These are phyloP conservation scores for Achaetomium macrosporum DNA, from an alignment of 2,329 filamentous ascomycete species.

Conservation along the genomic window DNA sequence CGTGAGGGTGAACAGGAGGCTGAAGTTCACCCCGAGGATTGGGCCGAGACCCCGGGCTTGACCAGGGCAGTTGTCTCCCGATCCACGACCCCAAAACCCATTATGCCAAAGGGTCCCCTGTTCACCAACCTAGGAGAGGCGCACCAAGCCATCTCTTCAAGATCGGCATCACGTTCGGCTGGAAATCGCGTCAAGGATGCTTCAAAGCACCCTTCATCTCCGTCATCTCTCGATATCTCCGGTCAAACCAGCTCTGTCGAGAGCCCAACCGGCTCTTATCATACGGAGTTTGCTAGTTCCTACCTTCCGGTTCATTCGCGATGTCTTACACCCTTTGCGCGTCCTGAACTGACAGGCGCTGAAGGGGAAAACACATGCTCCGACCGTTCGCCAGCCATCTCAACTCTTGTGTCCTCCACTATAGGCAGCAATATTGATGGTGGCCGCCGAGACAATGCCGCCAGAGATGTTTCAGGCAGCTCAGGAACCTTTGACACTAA, in stretches of 20 bases:
- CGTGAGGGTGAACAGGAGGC: background rate
- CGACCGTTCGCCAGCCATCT: background rate
- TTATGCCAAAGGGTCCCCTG: constrained; percentile 30
- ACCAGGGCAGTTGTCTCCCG: background rate
- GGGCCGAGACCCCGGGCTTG: constrained; percentile 20
- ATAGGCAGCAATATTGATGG: background rate
- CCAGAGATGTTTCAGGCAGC: background rate
- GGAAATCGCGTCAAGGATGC: constrained; percentile 1
- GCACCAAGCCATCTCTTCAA: constrained; percentile 34
- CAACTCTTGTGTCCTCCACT: background rate
- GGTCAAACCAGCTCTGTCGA: background rate
- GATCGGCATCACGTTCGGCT: constrained; percentile 14
- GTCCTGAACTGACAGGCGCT: background rate
- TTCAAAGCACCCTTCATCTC: background rate
- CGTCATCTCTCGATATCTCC: constrained; percentile 10
- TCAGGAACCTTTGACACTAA: constrained; percentile 15
- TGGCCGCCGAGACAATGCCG: background rate
- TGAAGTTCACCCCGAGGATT: constrained; percentile 5
- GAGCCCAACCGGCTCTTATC: background rate
- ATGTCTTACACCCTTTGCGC: background rate
- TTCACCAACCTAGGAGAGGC: constrained; percentile 36
- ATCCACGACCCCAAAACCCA: constrained; percentile 2
- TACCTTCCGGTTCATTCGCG: constrained; percentile 5
- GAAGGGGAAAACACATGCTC: background rate
- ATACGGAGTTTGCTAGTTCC: constrained; percentile 8